phyloP scores from a whole-genome alignment of 192 early-diverging fungal genomes.

The Paraglomus brasilianum region DNA sequence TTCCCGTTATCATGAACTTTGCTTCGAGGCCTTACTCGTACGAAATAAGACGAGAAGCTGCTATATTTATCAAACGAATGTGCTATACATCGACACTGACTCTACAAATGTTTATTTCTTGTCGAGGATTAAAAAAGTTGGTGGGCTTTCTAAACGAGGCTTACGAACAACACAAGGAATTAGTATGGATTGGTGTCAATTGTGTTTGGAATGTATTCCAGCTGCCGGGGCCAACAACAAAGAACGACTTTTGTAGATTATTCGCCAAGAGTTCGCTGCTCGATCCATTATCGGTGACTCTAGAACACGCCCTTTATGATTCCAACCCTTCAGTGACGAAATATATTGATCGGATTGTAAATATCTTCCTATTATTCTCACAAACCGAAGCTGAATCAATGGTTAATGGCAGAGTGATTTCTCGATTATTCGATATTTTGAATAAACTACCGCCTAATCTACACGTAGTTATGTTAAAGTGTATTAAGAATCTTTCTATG shows the following conservation, averaged over 20 bases:
- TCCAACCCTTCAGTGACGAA: constrained; percentile 31
- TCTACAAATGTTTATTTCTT: constrained; percentile 61
- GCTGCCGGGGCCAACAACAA: constrained; percentile 51
- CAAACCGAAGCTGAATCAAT: constrained; percentile 53
- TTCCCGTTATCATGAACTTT: constrained; percentile 49
- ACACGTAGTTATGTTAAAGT: constrained; percentile 53
- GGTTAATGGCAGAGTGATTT: constrained; percentile 31
- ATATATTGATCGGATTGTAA: constrained; percentile 47
- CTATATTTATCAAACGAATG: constrained; percentile 50
- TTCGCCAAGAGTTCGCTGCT: constrained; percentile 53
- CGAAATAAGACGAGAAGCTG: constrained; percentile 48
- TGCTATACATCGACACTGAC: constrained; percentile 47
- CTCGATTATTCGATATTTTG: constrained; percentile 47
- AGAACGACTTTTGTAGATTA: constrained; percentile 57
- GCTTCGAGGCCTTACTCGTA: constrained; percentile 39
- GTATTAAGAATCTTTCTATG: constrained; percentile 63
- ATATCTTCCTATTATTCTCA: constrained; percentile 56
- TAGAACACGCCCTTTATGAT: constrained; percentile 44
- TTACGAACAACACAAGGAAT: constrained; percentile 46
- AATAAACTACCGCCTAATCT: constrained; percentile 38
- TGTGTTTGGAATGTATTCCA: constrained; percentile 54
- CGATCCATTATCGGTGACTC: constrained; percentile 41
- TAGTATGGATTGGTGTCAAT: constrained; percentile 54
- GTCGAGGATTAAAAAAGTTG: constrained; percentile 50
- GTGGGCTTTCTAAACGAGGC: constrained; percentile 50